A percentile compares a stretch with the other conserved stretches of the same genome.
These are phyloP conservation scores for Clitopilus passeckerianus DNA, from an alignment of 768 basidiomycete species.

Conservation along the genomic window DNA sequence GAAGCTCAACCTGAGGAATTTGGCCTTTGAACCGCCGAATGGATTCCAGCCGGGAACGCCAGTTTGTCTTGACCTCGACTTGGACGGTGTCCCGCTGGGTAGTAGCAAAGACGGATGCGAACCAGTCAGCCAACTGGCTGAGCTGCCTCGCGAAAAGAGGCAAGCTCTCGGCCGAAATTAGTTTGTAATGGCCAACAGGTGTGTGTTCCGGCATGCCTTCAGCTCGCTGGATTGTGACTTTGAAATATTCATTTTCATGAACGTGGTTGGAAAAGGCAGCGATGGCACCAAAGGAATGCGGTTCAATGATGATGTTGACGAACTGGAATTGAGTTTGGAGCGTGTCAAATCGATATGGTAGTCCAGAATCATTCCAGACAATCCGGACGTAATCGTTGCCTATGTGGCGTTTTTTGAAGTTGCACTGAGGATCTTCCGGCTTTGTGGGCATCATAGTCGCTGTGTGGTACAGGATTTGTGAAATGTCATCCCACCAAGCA, in stretches of 20 bases:
- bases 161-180: conserved; percentile 84
- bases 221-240: conserved; percentile 85
- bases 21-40: conserved; percentile 67
- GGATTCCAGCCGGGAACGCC: conserved; percentile 74
- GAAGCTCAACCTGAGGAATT: conserved; percentile 18
- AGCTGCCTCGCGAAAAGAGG: conserved; percentile 88
- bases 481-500: conserved; percentile 99
- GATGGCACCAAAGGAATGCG: conserved; percentile 80
- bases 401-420: conserved; percentile 91
- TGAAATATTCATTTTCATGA: conserved; percentile 95
- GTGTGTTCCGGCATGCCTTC: conserved; percentile 91
- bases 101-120: conserved; percentile 75
- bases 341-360: conserved; percentile 86
- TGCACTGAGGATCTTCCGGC: conserved; percentile 60
- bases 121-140: conserved; percentile 84
- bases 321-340: conserved; percentile 93
- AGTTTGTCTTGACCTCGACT: conserved; percentile 84
- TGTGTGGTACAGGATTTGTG: conserved; percentile 91
- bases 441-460: conserved; percentile 95
- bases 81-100: conserved; percentile 67
- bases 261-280: conserved; percentile 80
- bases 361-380: conserved; percentile 97
- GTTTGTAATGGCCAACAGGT: conserved; percentile 90
- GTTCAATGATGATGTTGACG: conserved; percentile 95
- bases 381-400: conserved; percentile 97